A percentile compares a stretch with the other conserved stretches of the same genome.
These are phyloP conservation scores for Akebia trifoliata DNA, from an alignment of 164 flowering plant species.

Conservation along the genomic window DNA sequence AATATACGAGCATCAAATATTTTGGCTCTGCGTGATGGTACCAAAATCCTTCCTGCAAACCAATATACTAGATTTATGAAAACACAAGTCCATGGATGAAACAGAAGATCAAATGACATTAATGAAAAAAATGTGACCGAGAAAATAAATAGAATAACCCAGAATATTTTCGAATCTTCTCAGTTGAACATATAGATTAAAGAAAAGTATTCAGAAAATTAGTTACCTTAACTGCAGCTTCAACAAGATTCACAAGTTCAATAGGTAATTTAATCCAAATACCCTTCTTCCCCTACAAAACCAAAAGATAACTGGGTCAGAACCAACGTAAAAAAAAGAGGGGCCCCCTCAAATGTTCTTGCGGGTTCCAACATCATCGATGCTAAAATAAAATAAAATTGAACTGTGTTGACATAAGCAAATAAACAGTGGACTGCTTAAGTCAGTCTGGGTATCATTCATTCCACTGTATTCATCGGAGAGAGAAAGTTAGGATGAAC, in stretches of 20 bases:
- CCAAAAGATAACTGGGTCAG: neutral
- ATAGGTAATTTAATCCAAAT: conserved; percentile 46
- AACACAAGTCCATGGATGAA: neutral
- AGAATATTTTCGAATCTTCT: neutral
- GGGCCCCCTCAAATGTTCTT: no score
- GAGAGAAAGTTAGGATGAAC: no score
- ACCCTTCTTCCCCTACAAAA: conserved; percentile 39
- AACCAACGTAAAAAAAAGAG: neutral
- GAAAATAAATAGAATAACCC: neutral
- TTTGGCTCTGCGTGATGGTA: conserved; percentile 48
- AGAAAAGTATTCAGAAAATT: neutral
- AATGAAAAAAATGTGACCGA: neutral
- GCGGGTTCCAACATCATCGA: no score
- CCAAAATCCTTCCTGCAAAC: conserved; percentile 43
- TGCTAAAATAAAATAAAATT: no score
- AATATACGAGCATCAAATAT: conserved; percentile 44
- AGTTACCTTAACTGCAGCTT: conserved; percentile 35
- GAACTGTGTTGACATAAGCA: no score
- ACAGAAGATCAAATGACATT: neutral
- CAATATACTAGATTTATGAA: neutral
- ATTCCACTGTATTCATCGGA: no score
- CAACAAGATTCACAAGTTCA: conserved; percentile 38
- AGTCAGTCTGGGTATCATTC: no score
- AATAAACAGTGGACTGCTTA: no score
- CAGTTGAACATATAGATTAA: neutral